Evolutionary conservation across 441 rosid species (phyloP).

Genomic region (Aquilaria agallochum): DNA sequence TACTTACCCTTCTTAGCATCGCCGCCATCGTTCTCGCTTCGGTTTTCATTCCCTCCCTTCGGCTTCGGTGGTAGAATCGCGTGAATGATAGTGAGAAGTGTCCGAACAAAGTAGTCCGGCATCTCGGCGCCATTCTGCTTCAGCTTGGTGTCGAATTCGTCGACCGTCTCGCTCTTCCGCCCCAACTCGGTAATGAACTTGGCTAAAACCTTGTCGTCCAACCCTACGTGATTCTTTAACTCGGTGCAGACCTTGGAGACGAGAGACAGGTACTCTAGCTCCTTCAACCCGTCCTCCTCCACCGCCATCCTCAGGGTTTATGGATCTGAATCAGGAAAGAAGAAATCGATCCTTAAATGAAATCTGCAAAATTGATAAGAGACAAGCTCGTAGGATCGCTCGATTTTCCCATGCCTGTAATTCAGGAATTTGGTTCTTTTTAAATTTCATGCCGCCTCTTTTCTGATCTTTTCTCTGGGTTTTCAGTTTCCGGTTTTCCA

Average conservation of each 20-base stretch:
- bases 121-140: slow-evolving; percentile 53
- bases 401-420: too few relatives aligned
- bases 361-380: too few relatives aligned
- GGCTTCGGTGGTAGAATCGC: slow-evolving; percentile 48
- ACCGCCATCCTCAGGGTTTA: too few relatives aligned
- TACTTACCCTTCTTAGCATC: slow-evolving; percentile 31
- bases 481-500: too few relatives aligned
- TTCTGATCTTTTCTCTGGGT: too few relatives aligned
- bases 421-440: too few relatives aligned
- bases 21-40: slow-evolving; percentile 10
- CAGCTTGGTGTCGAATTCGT: slow-evolving; percentile 42
- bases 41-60: slow-evolving; percentile 17
- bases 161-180: slow-evolving; percentile 35
- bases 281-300: slow-evolving; percentile 36
- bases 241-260: slow-evolving; percentile 83
- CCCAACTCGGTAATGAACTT: slow-evolving; percentile 72
- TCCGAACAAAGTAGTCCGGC: slow-evolving; percentile 61
- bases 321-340: too few relatives aligned
- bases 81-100: slow-evolving; percentile 46
- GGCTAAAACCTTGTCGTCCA: slow-evolving; percentile 62
- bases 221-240: slow-evolving; percentile 67
- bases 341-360: too few relatives aligned
- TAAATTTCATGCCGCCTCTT: too few relatives aligned
- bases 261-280: slow-evolving; percentile 65
- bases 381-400: too few relatives aligned